These are phyloP conservation scores for Rasamsonia emersonii DNA, from an alignment of 2,329 filamentous ascomycete species.

Conservation along the genomic window DNA sequence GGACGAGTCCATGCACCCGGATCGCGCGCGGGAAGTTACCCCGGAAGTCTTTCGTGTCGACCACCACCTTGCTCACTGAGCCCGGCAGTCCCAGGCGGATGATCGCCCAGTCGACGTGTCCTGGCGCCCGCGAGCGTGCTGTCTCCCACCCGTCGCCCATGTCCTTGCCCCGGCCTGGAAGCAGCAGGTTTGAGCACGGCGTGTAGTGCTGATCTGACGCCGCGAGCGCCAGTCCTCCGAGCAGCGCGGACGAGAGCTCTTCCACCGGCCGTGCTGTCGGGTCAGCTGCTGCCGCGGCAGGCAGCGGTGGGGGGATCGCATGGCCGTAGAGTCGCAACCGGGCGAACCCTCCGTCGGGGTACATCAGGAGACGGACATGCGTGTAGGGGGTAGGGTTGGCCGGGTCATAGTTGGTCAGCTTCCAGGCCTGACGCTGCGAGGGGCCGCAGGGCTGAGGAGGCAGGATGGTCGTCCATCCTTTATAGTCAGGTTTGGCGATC, in stretches of 20 bases:
- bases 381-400: conserved; percentile 27
- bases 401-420: conserved; percentile 17
- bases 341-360: conserved; percentile 39
- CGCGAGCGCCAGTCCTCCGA: conserved; percentile 30
- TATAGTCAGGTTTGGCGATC: conserved; percentile 24
- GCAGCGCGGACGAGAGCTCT: conserved; percentile 33
- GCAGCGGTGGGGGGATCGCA: conserved; percentile 27
- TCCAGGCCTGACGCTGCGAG: conserved; percentile 35
- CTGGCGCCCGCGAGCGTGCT: conserved; percentile 27
- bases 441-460: conserved; percentile 31
- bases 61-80: conserved; percentile 28
- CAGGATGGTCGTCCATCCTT: conserved; percentile 32
- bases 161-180: conserved; percentile 35
- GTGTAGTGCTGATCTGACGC: conserved; percentile 37
- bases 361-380: conserved; percentile 37
- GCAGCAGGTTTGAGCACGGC: conserved; percentile 29
- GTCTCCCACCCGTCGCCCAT: conserved; percentile 41
- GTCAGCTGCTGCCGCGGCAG: conserved; percentile 3
- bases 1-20: conserved; percentile 28
- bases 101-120: conserved; percentile 36
- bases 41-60: conserved; percentile 39
- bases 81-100: conserved; percentile 32
- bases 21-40: conserved; percentile 36
- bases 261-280: conserved; percentile 15
- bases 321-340: conserved; percentile 35